Evolutionary conservation across 495 filamentous ascomycete species (phyloP).

Genomic region (Aspergillus egyptiacus): DNA sequence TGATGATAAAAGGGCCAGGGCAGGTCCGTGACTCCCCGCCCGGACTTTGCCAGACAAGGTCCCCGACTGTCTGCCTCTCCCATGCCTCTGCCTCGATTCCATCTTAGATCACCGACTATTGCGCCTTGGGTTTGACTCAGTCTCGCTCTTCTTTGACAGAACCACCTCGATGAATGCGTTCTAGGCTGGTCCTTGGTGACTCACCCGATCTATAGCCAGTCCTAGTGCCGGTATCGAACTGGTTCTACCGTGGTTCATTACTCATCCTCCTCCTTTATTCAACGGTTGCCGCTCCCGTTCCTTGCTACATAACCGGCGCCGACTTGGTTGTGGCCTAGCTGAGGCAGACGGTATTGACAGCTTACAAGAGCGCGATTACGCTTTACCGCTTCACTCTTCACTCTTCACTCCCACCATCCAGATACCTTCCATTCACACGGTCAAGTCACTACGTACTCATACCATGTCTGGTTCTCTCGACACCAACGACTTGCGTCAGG

Average conservation of each 20-base stretch:
- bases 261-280: constrained; percentile 6
- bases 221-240: background rate
- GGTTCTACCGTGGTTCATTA: background rate
- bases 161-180: constrained; percentile 7
- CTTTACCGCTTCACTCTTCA: background rate
- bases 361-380: background rate
- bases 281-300: background rate
- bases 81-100: too few relatives aligned
- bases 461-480: constrained; percentile 16
- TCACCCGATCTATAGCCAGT: constrained; percentile 14
- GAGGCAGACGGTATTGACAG: background rate
- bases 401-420: background rate
- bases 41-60: constrained; percentile 3
- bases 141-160: background rate
- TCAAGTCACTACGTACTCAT: background rate
- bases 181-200: constrained; percentile 10
- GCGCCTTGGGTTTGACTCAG: constrained; percentile 1
- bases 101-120: background rate
- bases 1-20: background rate
- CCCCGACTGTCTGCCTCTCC: background rate
- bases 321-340: background rate
- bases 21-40: background rate
- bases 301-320: background rate
- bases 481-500: constrained; percentile 20
- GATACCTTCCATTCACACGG: too few relatives aligned